Conservation (phyloP, 306 rosid species). For the Luffa acutangula region DNA sequence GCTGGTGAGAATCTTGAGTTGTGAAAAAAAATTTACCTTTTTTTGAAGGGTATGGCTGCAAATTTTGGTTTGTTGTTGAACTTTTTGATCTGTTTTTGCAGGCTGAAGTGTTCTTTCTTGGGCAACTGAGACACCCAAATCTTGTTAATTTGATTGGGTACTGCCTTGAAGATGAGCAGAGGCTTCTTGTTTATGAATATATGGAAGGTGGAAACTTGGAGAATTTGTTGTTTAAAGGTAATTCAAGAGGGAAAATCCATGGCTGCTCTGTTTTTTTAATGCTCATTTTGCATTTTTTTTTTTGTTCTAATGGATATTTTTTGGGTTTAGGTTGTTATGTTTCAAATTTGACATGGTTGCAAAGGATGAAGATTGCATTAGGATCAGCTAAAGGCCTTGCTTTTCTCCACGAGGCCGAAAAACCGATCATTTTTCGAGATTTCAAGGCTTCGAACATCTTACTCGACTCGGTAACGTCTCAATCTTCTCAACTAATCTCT, state of each 20-base stretch:
- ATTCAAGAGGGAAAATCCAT: neutral
- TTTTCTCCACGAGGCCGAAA: conserved; percentile 82
- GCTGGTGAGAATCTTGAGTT: conserved; percentile 42
- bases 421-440: conserved; percentile 77
- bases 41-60: neutral
- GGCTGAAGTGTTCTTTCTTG: conserved; percentile 90
- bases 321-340: conserved; percentile 48
- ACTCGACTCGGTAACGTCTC: conserved; percentile 39
- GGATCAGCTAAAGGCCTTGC: conserved; percentile 85
- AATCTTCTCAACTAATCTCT: neutral
- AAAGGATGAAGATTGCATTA: conserved; percentile 72
- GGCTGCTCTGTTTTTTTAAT: neutral
- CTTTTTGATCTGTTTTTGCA: conserved; percentile 3
- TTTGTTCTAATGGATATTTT: neutral
- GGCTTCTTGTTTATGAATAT: conserved; percentile 87
- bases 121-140: conserved; percentile 77
- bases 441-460: conserved; percentile 79
- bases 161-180: conserved; percentile 77
- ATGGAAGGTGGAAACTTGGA: conserved; percentile 74
- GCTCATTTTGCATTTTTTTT: neutral
- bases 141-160: conserved; percentile 84
- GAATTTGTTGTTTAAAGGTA: conserved; percentile 52
- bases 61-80: neutral
- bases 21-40: neutral
- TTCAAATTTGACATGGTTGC: conserved; percentile 80